These are phyloP conservation scores for Suillus hirtellus DNA, from an alignment of 768 basidiomycete genomes.

Conservation along the genomic window DNA sequence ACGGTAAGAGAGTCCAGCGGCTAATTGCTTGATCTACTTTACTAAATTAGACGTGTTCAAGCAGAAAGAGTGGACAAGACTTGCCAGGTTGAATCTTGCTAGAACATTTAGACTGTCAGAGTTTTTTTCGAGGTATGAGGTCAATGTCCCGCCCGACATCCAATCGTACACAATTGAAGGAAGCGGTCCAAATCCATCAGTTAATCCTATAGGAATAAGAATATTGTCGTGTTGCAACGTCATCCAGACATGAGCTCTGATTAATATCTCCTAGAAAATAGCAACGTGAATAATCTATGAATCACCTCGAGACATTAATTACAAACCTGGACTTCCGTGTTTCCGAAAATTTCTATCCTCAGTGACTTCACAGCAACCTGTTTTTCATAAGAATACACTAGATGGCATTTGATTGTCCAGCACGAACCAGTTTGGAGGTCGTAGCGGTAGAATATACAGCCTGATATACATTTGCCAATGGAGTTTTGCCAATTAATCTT, in stretches of 20 bases:
- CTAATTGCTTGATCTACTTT: slow-evolving; percentile 12
- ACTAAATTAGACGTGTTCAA: not conserved
- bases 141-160: slow-evolving; percentile 26
- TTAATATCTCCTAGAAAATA: not conserved
- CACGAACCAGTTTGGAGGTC: not conserved
- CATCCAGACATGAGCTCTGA: not conserved
- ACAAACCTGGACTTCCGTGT: not conserved
- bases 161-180: slow-evolving; percentile 27
- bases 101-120: slow-evolving; percentile 4
- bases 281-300: not conserved
- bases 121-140: slow-evolving; percentile 14
- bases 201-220: slow-evolving; percentile 20
- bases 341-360: not conserved
- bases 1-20: slow-evolving; percentile 26
- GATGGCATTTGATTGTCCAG: no score
- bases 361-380: slow-evolving; percentile 2
- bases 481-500: not conserved
- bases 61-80: not conserved
- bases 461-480: not conserved
- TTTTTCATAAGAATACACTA: not conserved
- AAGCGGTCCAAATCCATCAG: slow-evolving; percentile 21
- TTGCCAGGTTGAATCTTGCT: slow-evolving; percentile 17
- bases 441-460: not conserved
- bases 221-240: slow-evolving; percentile 17
- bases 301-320: not conserved